Base-by-base conservation (phyloP, 2,329 filamentous ascomycete species). In the Botrytis squamosa region DNA sequence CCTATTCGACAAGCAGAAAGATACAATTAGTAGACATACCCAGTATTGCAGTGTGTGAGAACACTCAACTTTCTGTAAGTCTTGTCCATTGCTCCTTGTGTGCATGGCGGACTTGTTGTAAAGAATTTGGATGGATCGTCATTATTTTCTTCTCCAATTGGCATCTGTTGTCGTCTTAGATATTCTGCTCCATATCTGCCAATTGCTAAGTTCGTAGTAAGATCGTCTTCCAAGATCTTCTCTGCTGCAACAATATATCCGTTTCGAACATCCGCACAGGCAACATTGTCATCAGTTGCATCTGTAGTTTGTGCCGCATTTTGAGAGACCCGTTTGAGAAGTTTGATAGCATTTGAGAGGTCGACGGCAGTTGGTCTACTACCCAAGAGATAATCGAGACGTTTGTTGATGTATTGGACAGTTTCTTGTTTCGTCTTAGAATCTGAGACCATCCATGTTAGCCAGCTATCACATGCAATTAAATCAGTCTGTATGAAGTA, bases 41-140 rank as follows among this genome's bases (percentile, higher is more conserved):
- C 96, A 36, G 96, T 99, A 83, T 99, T 99, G 86, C 96, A 99
- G 83, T 99, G 97, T 18, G 96, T 99, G 77, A 99, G 84, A 62
- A 99, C 91, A n/a, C 93, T 93, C 66, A 97, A 84, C 77, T 86
- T 85, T 78, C 83, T 85, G 79, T 81, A 86, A 79, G 76, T 87
- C 82, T 76, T 83, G 67, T 59, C 86, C 81, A 81, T 86, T 83
- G 77, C 83, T 25, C 80, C 80, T 71, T 81, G 80, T 4, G 80
- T 81, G 65, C 77, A 78, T 33, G 80, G 81, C 33, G 83, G 85
- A 65, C 80, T 82, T 22, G 80, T 81, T 49, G 80, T 82, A 69
- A 77, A 82, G 64, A 79, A 81, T 52, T 77, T 78, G 44, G 79
- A 73, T 68, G 77, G 74, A 70, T 80, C 79, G 22, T 49, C 70